Percentiles rank a stretch among this genome's conserved stretches.
phyloP scores from a whole-genome alignment of 257 asterid genomes.

The Petunia axillaris region DNA sequence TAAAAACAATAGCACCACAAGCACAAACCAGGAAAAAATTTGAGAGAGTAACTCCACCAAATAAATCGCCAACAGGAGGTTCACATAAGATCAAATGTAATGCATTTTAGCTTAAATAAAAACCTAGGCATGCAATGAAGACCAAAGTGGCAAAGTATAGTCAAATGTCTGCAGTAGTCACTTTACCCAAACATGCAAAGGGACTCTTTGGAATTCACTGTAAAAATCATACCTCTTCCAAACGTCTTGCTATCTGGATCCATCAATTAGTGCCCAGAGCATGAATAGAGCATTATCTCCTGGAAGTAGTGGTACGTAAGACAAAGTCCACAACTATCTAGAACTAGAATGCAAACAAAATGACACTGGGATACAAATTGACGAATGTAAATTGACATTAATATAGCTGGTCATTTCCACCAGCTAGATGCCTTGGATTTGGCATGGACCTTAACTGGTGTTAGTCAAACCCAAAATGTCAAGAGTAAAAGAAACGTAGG shows the following conservation, averaged over 20 bases:
- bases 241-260: slow-evolving; percentile 86
- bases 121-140: not conserved
- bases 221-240: slow-evolving; percentile 77
- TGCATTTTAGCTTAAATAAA: not conserved
- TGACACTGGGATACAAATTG: not conserved
- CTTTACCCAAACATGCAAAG: slow-evolving; percentile 24
- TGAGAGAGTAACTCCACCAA: slow-evolving; percentile 6
- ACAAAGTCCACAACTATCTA: slow-evolving; percentile 14
- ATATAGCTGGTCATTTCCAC: not conserved
- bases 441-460: not conserved
- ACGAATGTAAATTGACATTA: not conserved
- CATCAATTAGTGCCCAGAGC: slow-evolving; percentile 67
- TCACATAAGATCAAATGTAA: slow-evolving; percentile 17
- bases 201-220: not conserved
- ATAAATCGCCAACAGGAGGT: slow-evolving; percentile 3
- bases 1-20: slow-evolving; percentile 11
- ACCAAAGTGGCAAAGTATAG: slow-evolving; percentile 10
- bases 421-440: not conserved
- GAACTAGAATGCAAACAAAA: not conserved
- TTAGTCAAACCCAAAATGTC: not conserved
- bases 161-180: slow-evolving; percentile 6
- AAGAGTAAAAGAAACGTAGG: not conserved
- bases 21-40: not conserved
- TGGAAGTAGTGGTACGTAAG: slow-evolving; percentile 12
- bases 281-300: slow-evolving; percentile 57